Evolutionary conservation across 139 green algal genomes (phyloP).

Genomic region (Auxenochlorella pyrenoidosa): DNA sequence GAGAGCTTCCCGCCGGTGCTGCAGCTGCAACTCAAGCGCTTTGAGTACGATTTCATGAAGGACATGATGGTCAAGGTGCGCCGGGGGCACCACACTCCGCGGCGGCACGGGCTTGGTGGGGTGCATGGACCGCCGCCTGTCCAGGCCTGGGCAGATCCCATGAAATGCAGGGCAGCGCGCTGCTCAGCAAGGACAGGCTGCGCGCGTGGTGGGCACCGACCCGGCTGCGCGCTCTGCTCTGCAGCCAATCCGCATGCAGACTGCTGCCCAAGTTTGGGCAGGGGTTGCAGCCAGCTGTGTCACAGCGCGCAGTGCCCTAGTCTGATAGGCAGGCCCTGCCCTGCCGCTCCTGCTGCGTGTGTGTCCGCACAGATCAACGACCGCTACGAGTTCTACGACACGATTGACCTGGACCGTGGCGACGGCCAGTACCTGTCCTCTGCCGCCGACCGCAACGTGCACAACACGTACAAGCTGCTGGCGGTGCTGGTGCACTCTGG

Average conservation of each 20-base stretch:
- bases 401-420: conserved; percentile 88
- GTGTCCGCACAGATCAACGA: conserved; percentile 88
- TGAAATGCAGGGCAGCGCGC: too few relatives aligned
- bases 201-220: too few relatives aligned
- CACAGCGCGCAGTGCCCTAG: too few relatives aligned
- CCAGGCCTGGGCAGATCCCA: too few relatives aligned
- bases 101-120: too few relatives aligned
- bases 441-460: conserved; percentile 68
- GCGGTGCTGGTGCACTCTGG: conserved; percentile 96
- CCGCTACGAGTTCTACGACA: conserved; percentile 92
- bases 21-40: conserved; percentile 97
- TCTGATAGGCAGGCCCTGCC: not conserved
- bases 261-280: too few relatives aligned
- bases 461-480: conserved; percentile 90
- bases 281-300: too few relatives aligned
- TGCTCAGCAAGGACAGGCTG: too few relatives aligned
- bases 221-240: too few relatives aligned
- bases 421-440: conserved; percentile 77
- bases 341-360: not conserved
- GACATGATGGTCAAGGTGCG: conserved; percentile 88
- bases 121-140: too few relatives aligned
- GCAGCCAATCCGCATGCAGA: too few relatives aligned
- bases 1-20: conserved; percentile 93
- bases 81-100: too few relatives aligned
- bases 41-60: conserved; percentile 95